Conservation (phyloP, 495 filamentous ascomycete genomes). For the Aspergillus diversus region DNA sequence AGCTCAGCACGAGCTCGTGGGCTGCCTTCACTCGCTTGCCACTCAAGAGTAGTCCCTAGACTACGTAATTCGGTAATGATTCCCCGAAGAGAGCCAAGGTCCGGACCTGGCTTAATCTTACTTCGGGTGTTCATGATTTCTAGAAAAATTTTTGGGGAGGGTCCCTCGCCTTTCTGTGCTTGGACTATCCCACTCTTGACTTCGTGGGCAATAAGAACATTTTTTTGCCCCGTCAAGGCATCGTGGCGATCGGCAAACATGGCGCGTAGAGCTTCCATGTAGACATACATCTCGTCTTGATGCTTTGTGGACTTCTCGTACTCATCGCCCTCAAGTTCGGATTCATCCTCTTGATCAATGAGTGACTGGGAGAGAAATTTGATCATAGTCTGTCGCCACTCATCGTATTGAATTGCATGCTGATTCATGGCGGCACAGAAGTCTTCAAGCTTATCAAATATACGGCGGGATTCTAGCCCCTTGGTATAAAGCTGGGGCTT, state of each 20-base stretch:
- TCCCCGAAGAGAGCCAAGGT: slow-evolving; percentile 67
- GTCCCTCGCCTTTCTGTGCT: slow-evolving; percentile 66
- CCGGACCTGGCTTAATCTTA: slow-evolving; percentile 57
- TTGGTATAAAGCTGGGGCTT: slow-evolving; percentile 50
- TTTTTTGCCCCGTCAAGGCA: slow-evolving; percentile 71
- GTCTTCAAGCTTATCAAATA: slow-evolving; percentile 60
- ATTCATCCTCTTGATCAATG: slow-evolving; percentile 75
- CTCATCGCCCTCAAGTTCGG: slow-evolving; percentile 82
- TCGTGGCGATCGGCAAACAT: slow-evolving; percentile 79
- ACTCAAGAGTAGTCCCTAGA: slow-evolving; percentile 63
- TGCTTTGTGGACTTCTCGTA: slow-evolving; percentile 84
- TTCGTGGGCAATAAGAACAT: slow-evolving; percentile 81
- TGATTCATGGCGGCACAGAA: slow-evolving; percentile 62
- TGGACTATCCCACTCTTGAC: slow-evolving; percentile 57
- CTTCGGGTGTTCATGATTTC: slow-evolving; percentile 61
- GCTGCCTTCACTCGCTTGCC: slow-evolving; percentile 61
- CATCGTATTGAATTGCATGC: slow-evolving; percentile 68
- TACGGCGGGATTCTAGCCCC: slow-evolving; percentile 63
- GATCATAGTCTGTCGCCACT: slow-evolving; percentile 73
- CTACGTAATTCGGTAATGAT: slow-evolving; percentile 70
- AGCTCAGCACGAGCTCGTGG: slow-evolving; percentile 66
- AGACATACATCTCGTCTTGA: slow-evolving; percentile 84
- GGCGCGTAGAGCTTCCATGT: slow-evolving; percentile 74
- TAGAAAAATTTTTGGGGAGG: slow-evolving; percentile 70
- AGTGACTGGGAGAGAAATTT: slow-evolving; percentile 71